These are phyloP conservation scores for Calophaca sinica DNA, from an alignment of 306 rosid genomes.

Conservation along the genomic window DNA sequence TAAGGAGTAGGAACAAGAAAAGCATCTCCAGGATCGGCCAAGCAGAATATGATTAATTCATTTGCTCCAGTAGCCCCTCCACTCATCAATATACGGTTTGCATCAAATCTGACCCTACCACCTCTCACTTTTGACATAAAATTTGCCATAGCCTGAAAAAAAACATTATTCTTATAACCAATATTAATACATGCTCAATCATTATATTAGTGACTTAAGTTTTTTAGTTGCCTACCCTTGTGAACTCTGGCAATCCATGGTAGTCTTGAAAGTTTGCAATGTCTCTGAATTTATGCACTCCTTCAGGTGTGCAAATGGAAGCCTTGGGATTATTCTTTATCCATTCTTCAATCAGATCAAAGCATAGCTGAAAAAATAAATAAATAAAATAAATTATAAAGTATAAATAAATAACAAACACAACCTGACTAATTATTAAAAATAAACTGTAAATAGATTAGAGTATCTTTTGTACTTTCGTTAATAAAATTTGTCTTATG, in stretches of 20 bases:
- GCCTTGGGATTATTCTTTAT: conserved; percentile 71
- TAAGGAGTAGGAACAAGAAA: conserved; percentile 89
- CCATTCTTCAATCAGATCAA: conserved; percentile 77
- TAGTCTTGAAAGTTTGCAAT: conserved; percentile 88
- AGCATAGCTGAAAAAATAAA: conserved; percentile 59
- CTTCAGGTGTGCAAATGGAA: conserved; percentile 82
- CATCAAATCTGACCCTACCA: conserved; percentile 75
- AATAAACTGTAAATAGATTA: no score
- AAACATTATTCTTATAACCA: background rate
- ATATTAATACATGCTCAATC: background rate
- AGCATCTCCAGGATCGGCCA: conserved; percentile 91
- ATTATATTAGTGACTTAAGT: background rate
- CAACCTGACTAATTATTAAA: background rate
- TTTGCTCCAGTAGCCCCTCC: conserved; percentile 98
- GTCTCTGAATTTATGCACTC: conserved; percentile 63
- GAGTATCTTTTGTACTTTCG: no score
- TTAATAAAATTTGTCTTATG: no score
- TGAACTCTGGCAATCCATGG: conserved; percentile 78
- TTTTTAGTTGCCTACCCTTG: conserved; percentile 53
- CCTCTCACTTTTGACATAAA: conserved; percentile 90
- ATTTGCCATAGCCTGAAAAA: conserved; percentile 73
- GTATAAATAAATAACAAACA: background rate
- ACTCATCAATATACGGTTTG: conserved; percentile 76
- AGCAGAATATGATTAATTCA: conserved; percentile 80
- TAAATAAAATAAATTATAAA: background rate